Evolutionary conservation across 768 basidiomycete species (phyloP).

Genomic region (Roridomyces roridus): DNA sequence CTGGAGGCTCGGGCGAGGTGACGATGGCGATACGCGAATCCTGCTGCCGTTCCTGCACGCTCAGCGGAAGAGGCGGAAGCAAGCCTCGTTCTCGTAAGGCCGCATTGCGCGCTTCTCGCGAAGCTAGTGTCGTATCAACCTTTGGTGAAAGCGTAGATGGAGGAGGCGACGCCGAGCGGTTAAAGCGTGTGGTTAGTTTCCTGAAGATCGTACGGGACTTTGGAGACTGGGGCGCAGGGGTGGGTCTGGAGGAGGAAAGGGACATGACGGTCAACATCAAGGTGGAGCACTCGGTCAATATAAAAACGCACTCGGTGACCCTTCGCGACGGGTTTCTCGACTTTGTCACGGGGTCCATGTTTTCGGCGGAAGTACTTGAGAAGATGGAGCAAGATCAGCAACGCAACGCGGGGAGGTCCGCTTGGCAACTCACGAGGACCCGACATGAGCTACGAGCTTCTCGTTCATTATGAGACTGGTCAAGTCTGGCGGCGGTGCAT

Average conservation of each 20-base stretch:
- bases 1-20: slow-evolving; percentile 16
- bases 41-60: slow-evolving; percentile 44
- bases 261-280: slow-evolving; percentile 5
- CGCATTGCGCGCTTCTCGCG: slow-evolving; percentile 53
- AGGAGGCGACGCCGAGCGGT: slow-evolving; percentile 23
- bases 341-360: slow-evolving; percentile 4
- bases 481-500: background rate
- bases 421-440: slow-evolving; percentile 1
- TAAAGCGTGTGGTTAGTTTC: slow-evolving; percentile 41
- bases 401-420: background rate
- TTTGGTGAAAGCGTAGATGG: slow-evolving; percentile 17
- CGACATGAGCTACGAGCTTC: slow-evolving; percentile 8
- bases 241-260: slow-evolving; percentile 10
- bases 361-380: slow-evolving; percentile 14
- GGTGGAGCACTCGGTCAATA: background rate
- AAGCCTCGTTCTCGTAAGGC: slow-evolving; percentile 68
- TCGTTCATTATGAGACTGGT: background rate
- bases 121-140: slow-evolving; percentile 27
- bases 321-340: background rate
- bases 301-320: background rate
- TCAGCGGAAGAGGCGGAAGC: slow-evolving; percentile 53
- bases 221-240: slow-evolving; percentile 16
- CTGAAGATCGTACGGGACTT: slow-evolving; percentile 40
- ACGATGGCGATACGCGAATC: slow-evolving; percentile 46
- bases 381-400: background rate